These are phyloP conservation scores for Penicillium oxalicum DNA, from an alignment of 2,329 filamentous ascomycete genomes.

Conservation along the genomic window DNA sequence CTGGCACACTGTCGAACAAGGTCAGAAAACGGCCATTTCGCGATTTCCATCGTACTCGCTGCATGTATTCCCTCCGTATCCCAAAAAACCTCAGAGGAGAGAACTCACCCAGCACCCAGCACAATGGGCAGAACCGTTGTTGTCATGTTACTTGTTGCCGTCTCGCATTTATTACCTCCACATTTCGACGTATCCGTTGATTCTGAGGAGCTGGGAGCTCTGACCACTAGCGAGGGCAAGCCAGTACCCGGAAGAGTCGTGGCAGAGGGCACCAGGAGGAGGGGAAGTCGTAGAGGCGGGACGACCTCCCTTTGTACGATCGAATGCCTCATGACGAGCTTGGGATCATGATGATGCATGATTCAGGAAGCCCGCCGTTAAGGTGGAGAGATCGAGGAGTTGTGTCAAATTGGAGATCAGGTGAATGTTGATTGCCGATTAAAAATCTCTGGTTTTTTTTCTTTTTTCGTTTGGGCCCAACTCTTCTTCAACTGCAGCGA, in stretches of 20 bases:
- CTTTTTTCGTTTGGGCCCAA: too few relatives aligned
- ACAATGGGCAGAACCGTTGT: constrained; percentile 61
- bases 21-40: neutral
- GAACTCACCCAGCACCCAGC: constrained; percentile 63
- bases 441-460: too few relatives aligned
- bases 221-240: constrained; percentile 25
- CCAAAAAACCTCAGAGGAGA: constrained; percentile 1
- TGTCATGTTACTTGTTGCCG: constrained; percentile 48
- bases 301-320: constrained; percentile 23
- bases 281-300: constrained; percentile 21
- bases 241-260: constrained; percentile 7
- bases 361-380: constrained; percentile 3
- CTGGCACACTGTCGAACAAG: constrained; percentile 60
- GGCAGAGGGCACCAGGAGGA: constrained; percentile 16
- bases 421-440: too few relatives aligned
- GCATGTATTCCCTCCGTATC: neutral
- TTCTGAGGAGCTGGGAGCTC: constrained; percentile 19
- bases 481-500: too few relatives aligned
- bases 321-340: constrained; percentile 19
- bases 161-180: constrained; percentile 43
- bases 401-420: neutral
- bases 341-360: constrained; percentile 24
- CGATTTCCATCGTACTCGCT: constrained; percentile 8
- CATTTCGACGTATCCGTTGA: constrained; percentile 6
- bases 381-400: neutral